Evolutionary conservation across 1,139 yeast species (phyloP), one percentile per base, ranked within the genome.

Genomic region (Yamadazyma trypodendri): DNA sequence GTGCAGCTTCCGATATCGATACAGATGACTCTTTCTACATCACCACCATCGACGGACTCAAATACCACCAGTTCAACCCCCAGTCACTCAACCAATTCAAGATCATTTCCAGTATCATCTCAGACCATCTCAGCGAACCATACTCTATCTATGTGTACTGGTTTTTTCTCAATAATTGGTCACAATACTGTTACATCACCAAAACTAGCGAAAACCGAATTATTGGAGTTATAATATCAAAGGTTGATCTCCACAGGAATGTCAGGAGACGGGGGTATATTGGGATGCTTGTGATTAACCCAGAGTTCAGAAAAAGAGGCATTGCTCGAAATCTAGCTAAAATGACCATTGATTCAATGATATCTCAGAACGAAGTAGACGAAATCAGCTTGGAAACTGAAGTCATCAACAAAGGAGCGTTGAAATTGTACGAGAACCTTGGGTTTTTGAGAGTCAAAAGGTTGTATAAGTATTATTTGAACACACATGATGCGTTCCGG

Each of bases 381-480:
- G 98, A 92, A 56, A 79, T 90, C 15, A 83, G 84, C 68, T 70
- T 92, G 41, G 98, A 92, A 57, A 87, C 98, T 0, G 98, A 92
- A 56, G 95, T 86, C 7, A 79, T 77, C 30, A 92, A 92, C 52
- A 60, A 54, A 13, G 84, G 85, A 1, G 98, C 98, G 1, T 67
- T 90, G 45, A 64, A 68, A 23, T 63, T 92, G 36, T 92, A 92
- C 56, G 96, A 89, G 56, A 79, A 83, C 45, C 74, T 90, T 63
- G 98, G 98, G 2, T 92, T 92, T 55, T 57, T 90, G 36, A 71
- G 95, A 44, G 75, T 83, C 29, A 89, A 92, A 54, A 68, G 97
- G 43, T 72, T 92, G 53, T 84, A 81, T 55, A 72, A 96, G 38
- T 92, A 92, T 65, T 92, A 92, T 56, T 63, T 90, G 54, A 90